A percentile compares a stretch with the other conserved stretches of the same genome.
Evolutionary conservation across 352 stramenopile genomes (phyloP).

Genomic region (Plasmopara halstedii): DNA sequence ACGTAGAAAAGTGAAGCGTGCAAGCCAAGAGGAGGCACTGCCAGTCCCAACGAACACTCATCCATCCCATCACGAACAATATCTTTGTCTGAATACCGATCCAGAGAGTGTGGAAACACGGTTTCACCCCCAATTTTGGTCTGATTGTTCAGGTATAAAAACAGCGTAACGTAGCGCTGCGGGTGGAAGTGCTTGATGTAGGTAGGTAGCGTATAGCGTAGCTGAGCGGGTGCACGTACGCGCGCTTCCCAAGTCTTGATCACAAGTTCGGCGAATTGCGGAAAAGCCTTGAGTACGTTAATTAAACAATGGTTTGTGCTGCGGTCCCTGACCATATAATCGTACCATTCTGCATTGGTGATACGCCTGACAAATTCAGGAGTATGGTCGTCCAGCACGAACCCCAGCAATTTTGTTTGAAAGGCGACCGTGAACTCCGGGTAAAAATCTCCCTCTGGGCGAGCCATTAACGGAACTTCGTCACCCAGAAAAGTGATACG

Average conservation of each 20-base stretch:
- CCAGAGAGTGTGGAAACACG: conserved; percentile 88
- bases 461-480: conserved; percentile 30
- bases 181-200: conserved; percentile 74
- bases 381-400: conserved; percentile 59
- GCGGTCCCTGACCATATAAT: conserved; percentile 56
- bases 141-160: conserved; percentile 96
- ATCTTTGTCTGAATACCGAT: conserved; percentile 54
- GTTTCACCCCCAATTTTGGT: conserved; percentile 93
- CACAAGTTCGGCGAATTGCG: conserved; percentile 42
- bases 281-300: conserved; percentile 49
- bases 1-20: conserved; percentile 80
- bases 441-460: conserved; percentile 40
- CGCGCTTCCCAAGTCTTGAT: conserved; percentile 66
- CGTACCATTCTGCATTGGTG: conserved; percentile 64
- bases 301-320: conserved; percentile 53
- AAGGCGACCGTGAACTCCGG: conserved; percentile 60
- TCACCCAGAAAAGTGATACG: conserved; percentile 49
- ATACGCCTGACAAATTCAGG: conserved; percentile 33
- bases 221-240: conserved; percentile 20
- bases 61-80: conserved; percentile 73
- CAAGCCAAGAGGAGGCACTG: conserved; percentile 57
- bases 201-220: conserved; percentile 48
- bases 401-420: conserved; percentile 39
- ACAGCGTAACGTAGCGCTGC: conserved; percentile 95
- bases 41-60: conserved; percentile 69